These are phyloP conservation scores for Hypericum perforatum DNA, from an alignment of 345 rosid species.

Conservation along the genomic window DNA sequence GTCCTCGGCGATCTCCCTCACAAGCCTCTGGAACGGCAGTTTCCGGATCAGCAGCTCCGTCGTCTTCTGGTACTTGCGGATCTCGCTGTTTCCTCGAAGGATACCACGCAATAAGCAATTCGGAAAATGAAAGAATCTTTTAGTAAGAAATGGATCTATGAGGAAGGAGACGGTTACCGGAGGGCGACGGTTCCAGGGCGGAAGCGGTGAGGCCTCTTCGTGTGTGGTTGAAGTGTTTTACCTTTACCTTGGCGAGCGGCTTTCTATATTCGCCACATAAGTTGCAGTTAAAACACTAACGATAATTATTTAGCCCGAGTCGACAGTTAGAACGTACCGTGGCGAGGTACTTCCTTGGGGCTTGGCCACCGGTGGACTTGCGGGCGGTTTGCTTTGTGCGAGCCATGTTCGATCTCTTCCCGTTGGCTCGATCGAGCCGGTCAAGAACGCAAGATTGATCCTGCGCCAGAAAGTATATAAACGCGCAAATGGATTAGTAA, in stretches of 20 bases:
- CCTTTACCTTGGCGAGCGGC: constrained; percentile 40
- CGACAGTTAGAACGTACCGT: background rate
- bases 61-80: constrained; percentile 88
- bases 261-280: too few species aligned
- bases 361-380: constrained; percentile 60
- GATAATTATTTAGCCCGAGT: too few species aligned
- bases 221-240: constrained; percentile 92
- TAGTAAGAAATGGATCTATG: background rate
- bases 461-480: too few species aligned
- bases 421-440: too few species aligned
- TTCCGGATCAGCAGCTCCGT: constrained; percentile 80
- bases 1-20: constrained; percentile 87
- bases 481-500: too few species aligned
- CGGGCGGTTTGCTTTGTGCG: constrained; percentile 58
- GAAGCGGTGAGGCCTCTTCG: constrained; percentile 73
- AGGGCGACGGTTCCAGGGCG: constrained; percentile 96
- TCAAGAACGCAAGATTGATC: too few species aligned
- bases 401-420: constrained; percentile 20
- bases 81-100: constrained; percentile 36
- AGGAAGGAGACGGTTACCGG: constrained; percentile 31
- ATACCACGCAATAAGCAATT: too few species aligned
- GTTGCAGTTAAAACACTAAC: too few species aligned
- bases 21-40: constrained; percentile 73
- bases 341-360: constrained; percentile 63
- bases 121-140: too few species aligned